Evolutionary conservation across 345 rosid species (phyloP).

Genomic region (Melastoma malabathricum): DNA sequence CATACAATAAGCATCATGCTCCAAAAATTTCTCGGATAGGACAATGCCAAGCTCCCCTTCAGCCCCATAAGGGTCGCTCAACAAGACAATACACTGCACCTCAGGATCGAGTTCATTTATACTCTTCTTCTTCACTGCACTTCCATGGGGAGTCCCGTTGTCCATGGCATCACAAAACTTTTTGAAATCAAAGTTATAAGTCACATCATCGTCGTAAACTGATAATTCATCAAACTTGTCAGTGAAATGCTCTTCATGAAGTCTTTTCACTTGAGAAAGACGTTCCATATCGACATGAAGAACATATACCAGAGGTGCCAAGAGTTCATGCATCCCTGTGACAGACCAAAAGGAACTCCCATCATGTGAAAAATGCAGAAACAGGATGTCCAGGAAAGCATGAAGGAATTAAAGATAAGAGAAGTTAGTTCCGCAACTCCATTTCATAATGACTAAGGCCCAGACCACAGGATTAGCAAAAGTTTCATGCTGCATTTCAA

Average conservation of each 20-base stretch:
- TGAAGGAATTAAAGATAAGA: too few species aligned
- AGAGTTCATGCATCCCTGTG: conserved; percentile 92
- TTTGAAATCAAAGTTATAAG: conserved; percentile 73
- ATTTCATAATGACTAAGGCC: too few species aligned
- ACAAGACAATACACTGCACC: conserved; percentile 43
- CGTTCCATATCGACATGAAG: conserved; percentile 78
- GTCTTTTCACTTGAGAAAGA: conserved; percentile 70
- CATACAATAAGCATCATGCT: conserved; percentile 97
- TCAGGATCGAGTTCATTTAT: conserved; percentile 81
- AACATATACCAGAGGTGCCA: conserved; percentile 86
- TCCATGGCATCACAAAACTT: conserved; percentile 51
- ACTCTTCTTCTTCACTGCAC: conserved; percentile 32
- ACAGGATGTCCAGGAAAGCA: too few species aligned
- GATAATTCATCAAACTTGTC: conserved; percentile 82
- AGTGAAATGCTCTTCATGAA: conserved; percentile 69
- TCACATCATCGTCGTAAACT: conserved; percentile 56
- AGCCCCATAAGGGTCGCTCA: conserved; percentile 90
- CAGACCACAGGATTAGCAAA: too few species aligned
- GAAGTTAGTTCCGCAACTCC: too few species aligned
- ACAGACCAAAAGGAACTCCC: conserved; percentile 4
- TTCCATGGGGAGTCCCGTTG: conserved; percentile 36
- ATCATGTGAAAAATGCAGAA: not conserved
- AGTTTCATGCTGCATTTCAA: too few species aligned
- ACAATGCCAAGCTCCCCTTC: conserved; percentile 97
- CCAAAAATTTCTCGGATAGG: conserved; percentile 92